Evolutionary conservation across 495 filamentous ascomycete species (phyloP), one percentile per base, ranked within the genome.

Genomic region (Amphirosellinia nigrospora): DNA sequence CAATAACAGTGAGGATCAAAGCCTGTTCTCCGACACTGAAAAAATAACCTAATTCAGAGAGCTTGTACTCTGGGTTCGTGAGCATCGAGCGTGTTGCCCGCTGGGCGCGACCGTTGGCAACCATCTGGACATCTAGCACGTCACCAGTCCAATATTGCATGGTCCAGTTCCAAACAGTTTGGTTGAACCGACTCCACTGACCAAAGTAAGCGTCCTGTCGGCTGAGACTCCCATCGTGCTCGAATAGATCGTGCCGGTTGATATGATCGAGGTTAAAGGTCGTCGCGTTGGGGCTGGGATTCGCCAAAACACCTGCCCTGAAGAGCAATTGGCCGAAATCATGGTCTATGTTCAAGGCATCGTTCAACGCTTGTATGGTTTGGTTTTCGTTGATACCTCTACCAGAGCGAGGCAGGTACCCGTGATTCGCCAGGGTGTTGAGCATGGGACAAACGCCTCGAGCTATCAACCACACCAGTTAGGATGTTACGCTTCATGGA

Each of bases 151-250:
- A 86, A 71, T 79, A 83, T 5, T 74, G 62, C 58, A 73, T 72
- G 0, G 84, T 84, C 69, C 83, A 72, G 69, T 82, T 79, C 66
- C 83, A 86, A 69, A 85, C 76, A 16, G 77, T 80, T 50, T 79
- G 72, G 71, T 86, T 83, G 71, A 86, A 86, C 59, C 72, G 39
- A 58, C 79, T 72, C 66, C 79, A 76, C 46, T 79, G 73, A 32
- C 83, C 85, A 52, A 81, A 81, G 76, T 73, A 80, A 41, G 76
- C 69, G 69, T 87, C 85, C 30, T 74, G 48, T 4, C 85, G 83
- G 68, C 82, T 85, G 45, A 87, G 70, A 68, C 83, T 86, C 4
- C 75, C 84, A 72, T 87, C 85, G 53, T 86, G 84, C 68, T 87
- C 85, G 3, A 86, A 72, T 36, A 86, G 70, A 53, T 86, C 82